Percentiles rank a stretch among this genome's conserved stretches.
These are phyloP conservation scores for Skeletonema potamos DNA, from an alignment of 108 stramenopile species.

Conservation along the genomic window DNA sequence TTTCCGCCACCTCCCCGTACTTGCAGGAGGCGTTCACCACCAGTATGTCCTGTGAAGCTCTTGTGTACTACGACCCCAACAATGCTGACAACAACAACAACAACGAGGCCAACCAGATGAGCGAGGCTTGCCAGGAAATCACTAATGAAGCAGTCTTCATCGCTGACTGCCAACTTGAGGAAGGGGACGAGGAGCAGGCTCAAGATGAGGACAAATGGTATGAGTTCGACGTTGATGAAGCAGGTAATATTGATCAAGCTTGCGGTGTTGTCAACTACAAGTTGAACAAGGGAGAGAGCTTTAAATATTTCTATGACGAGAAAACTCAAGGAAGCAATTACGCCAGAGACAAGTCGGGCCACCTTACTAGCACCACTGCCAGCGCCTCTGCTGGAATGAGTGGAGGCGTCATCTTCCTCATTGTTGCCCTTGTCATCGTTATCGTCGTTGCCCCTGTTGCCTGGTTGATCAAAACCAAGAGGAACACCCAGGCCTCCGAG, in stretches of 20 bases:
- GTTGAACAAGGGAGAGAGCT: slow-evolving; percentile 8
- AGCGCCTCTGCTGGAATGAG: neutral
- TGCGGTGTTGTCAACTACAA: slow-evolving; percentile 12
- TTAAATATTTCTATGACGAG: slow-evolving; percentile 20
- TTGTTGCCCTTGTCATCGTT: neutral
- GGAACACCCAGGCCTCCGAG: neutral
- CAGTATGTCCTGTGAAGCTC: neutral
- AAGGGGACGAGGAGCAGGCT: neutral
- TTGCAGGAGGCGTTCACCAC: slow-evolving; percentile 1
- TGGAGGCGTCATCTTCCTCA: neutral
- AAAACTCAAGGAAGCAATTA: slow-evolving; percentile 33
- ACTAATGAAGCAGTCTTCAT: neutral
- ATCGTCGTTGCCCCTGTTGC: neutral
- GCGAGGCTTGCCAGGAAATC: neutral
- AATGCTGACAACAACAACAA: neutral
- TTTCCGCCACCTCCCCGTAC: neutral
- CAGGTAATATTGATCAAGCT: slow-evolving; percentile 22
- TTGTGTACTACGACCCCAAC: neutral
- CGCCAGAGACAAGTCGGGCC: too few species aligned
- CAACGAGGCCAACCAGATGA: neutral
- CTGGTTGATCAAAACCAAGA: neutral
- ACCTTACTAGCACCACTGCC: too few species aligned
- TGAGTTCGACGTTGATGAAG: slow-evolving; percentile 27
- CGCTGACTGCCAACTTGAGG: neutral
- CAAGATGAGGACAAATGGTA: slow-evolving; percentile 30